phyloP scores from a whole-genome alignment of 129 eudicot species.

The Saussurea involucrata region DNA sequence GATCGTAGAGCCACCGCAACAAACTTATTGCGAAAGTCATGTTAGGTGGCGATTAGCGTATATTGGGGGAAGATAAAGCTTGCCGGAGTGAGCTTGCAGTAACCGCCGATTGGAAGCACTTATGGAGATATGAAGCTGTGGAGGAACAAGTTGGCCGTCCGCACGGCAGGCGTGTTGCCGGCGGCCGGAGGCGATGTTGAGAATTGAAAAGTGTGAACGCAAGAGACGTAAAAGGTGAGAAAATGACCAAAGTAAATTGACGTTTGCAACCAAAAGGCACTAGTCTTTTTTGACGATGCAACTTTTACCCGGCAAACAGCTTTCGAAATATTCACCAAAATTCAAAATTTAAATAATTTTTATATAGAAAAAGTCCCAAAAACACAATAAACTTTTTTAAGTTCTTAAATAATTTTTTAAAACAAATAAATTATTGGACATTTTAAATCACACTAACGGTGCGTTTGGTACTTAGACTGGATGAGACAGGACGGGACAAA shows the following conservation, averaged over 20 bases:
- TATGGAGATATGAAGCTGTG: not conserved
- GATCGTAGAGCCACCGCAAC: not conserved
- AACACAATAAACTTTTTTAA: too few relatives aligned
- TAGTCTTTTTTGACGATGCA: not conserved
- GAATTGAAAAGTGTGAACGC: not conserved
- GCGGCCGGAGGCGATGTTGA: not conserved
- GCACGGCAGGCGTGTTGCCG: not conserved
- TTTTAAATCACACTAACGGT: too few relatives aligned
- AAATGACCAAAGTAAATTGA: not conserved
- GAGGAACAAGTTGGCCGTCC: not conserved
- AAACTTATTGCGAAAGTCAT: not conserved
- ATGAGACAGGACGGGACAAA: too few relatives aligned
- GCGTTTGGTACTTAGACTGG: too few relatives aligned
- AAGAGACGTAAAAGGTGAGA: not conserved
- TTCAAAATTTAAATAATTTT: too few relatives aligned
- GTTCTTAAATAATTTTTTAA: too few relatives aligned
- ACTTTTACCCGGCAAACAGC: not conserved
- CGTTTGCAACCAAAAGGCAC: not conserved
- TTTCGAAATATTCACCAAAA: not conserved
- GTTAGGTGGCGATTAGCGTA: not conserved
- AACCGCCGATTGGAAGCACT: not conserved
- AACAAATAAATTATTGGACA: too few relatives aligned
- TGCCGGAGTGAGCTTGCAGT: not conserved
- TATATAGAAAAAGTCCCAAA: too few relatives aligned
- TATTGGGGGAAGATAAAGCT: not conserved